These are phyloP conservation scores for Heritiera fomes DNA, from an alignment of 345 rosid species.

Conservation along the genomic window DNA sequence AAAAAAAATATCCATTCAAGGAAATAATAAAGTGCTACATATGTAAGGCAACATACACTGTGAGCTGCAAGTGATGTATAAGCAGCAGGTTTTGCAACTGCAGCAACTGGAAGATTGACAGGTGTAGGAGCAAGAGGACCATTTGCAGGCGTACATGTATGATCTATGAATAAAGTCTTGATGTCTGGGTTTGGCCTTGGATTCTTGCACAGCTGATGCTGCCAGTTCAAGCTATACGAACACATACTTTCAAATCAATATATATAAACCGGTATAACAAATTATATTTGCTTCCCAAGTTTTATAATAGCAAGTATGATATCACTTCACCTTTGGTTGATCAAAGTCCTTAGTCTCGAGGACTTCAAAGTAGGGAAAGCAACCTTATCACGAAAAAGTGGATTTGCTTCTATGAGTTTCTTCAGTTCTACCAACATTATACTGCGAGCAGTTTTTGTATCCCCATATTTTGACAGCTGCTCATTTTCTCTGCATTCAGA, in stretches of 20 bases:
- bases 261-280: background rate
- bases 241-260: slow-evolving; percentile 9
- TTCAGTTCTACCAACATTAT: slow-evolving; percentile 71
- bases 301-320: background rate
- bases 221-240: slow-evolving; percentile 79
- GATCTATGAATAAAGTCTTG: slow-evolving; percentile 77
- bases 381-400: slow-evolving; percentile 73
- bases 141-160: slow-evolving; percentile 63
- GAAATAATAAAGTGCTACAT: background rate
- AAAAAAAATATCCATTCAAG: background rate
- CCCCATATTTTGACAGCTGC: slow-evolving; percentile 74
- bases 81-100: slow-evolving; percentile 55
- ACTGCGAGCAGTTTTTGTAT: slow-evolving; percentile 64
- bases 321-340: slow-evolving; percentile 62
- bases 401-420: slow-evolving; percentile 73
- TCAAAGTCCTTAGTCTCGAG: slow-evolving; percentile 68
- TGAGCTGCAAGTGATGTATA: slow-evolving; percentile 58
- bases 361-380: slow-evolving; percentile 61
- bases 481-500: slow-evolving; percentile 59
- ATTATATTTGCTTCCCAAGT: background rate
- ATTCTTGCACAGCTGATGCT: slow-evolving; percentile 86
- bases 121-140: slow-evolving; percentile 70
- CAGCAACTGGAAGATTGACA: slow-evolving; percentile 57
- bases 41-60: slow-evolving; percentile 44
- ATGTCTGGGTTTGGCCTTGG: slow-evolving; percentile 87